Percentiles rank a stretch among this genome's conserved stretches.
These are phyloP conservation scores for Saitozyma podzolica DNA, from an alignment of 768 basidiomycete species.

Conservation along the genomic window DNA sequence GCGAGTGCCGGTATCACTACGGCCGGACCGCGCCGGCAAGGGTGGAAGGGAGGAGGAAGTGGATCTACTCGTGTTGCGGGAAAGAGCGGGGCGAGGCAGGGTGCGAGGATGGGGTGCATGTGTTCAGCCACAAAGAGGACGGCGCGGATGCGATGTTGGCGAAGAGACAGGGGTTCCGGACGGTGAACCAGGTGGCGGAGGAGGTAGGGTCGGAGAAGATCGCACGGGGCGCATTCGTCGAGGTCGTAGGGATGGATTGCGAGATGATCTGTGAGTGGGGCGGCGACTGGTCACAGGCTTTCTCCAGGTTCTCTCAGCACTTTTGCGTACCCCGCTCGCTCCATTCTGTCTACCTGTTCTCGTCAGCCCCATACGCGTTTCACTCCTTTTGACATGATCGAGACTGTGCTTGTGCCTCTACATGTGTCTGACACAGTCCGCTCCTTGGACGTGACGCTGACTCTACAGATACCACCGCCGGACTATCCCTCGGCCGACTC, in stretches of 20 bases:
- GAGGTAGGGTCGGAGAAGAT: constrained; percentile 15
- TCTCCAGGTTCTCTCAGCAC: too few relatives aligned
- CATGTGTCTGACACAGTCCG: too few relatives aligned
- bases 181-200: constrained; percentile 26
- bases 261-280: constrained; percentile 70
- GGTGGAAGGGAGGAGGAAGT: constrained; percentile 70
- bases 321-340: too few relatives aligned
- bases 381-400: background rate
- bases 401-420: constrained; percentile 39
- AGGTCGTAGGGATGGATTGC: constrained; percentile 88
- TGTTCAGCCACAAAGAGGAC: constrained; percentile 75
- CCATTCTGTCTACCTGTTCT: too few relatives aligned
- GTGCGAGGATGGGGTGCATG: constrained; percentile 62
- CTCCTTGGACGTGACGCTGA: background rate
- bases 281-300: too few relatives aligned
- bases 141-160: constrained; percentile 25
- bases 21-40: constrained; percentile 66
- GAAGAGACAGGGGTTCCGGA: constrained; percentile 35
- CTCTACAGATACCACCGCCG: constrained; percentile 71
- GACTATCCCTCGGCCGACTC: constrained; percentile 84
- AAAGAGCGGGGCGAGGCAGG: constrained; percentile 39
- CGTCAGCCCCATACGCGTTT: too few relatives aligned
- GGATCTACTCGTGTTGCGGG: constrained; percentile 43
- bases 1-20: constrained; percentile 80
- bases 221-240: constrained; percentile 53